Evolutionary conservation across 2,329 filamentous ascomycete genomes (phyloP), one percentile per base, ranked within the genome.

Genomic region (Hymenoscyphus fraxineus): DNA sequence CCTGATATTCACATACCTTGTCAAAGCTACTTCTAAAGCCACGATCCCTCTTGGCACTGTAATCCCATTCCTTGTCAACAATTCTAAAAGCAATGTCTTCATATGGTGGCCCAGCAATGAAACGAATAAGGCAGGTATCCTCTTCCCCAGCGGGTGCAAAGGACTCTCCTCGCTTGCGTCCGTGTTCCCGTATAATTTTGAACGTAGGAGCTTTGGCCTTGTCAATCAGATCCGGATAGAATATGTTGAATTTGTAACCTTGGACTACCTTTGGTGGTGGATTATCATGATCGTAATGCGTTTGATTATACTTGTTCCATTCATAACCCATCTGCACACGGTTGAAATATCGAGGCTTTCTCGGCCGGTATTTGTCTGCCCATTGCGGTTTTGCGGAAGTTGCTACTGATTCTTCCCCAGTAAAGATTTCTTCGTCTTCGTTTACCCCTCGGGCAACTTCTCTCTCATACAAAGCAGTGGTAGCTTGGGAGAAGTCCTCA

Each of bases 221-320:
- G 80, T 98, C 93, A 73, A 98, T 92, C 39, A 99, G 86, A 72
- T 99, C 95, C 0, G 95, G 95, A 75, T 99, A 99, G 79, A 99
- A 99, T 60, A 99, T 94, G 79, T 99, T 98, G 83, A 99, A 99
- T 77, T 96, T 97, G 83, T 99, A 99, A 64, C 95, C 95, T 77
- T 99, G 95, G 12, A 99, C 95, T 6, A 99, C 94, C 79, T 97
- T 97, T 32, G 95, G 95, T 1, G 95, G 95, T 1, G 95, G 95
- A 73, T 98, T 97, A 75, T 98, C 94, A 77, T 97, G 92, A 77
- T 98, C 95, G 79, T 99, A 99, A 78, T 99, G 95, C 13, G 95
- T 99, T 79, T 99, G 95, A 75, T 99, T 99, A 83, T 99, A 99
- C 78, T 99, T 99, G 82, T 99, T 99, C 95, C 95, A 99, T 77